Evolutionary conservation across 352 stramenopile genomes (phyloP).

Genomic region (Pythium periplocum): DNA sequence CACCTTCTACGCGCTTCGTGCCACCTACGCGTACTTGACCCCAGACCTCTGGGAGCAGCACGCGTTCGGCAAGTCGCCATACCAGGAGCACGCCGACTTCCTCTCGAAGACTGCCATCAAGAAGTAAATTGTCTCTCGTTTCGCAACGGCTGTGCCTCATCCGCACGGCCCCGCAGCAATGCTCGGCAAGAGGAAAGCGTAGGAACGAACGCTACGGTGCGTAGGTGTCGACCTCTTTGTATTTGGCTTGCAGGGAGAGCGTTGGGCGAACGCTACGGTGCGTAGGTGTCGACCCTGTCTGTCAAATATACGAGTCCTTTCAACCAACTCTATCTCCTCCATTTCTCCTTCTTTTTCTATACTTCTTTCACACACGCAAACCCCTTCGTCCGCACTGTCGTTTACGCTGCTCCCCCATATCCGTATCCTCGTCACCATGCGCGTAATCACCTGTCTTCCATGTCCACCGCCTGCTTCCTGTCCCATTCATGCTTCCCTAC

Average conservation of each 20-base stretch:
- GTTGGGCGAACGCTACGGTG: conserved; percentile 87
- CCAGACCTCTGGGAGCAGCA: conserved; percentile 99
- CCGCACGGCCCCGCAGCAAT: not conserved
- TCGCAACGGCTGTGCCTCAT: not conserved
- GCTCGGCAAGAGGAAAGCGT: conserved; percentile 63
- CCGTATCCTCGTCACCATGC: no score
- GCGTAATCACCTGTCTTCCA: not conserved
- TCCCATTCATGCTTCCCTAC: not conserved
- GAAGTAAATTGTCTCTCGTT: conserved; percentile 54
- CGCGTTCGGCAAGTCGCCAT: conserved; percentile 88
- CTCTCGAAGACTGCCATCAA: conserved; percentile 94
- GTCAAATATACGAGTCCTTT: conserved; percentile 27
- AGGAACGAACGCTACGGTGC: conserved; percentile 86
- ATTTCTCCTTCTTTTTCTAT: conserved; percentile 7
- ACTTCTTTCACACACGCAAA: not conserved
- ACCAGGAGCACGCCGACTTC: conserved; percentile 99
- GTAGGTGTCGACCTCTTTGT: conserved; percentile 83
- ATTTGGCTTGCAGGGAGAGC: conserved; percentile 60
- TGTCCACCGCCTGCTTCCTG: not conserved
- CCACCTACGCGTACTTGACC: conserved; percentile 98
- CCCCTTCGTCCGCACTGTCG: no score
- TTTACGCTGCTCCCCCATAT: no score
- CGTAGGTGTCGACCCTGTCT: conserved; percentile 82
- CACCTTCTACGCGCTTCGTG: conserved; percentile 96
- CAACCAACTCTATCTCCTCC: not conserved